Base-by-base conservation (phyloP, 164 flowering plant species). In the Houttuynia cordata region DNA sequence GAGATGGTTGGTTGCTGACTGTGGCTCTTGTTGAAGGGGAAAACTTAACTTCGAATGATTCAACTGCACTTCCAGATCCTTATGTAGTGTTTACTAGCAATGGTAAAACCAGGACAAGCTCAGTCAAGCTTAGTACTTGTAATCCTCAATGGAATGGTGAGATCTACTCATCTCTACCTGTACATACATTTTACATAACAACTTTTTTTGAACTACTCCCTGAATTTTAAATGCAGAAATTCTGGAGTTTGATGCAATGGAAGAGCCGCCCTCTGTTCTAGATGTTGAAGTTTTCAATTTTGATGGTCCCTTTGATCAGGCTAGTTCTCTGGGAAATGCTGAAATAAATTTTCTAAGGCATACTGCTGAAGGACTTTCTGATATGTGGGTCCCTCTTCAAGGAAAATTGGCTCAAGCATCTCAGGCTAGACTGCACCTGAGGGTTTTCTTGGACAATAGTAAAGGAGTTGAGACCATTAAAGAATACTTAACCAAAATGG, bases 1-100 rank as follows among this genome's bases (percentile, higher is more conserved):
- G 87, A 53, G 86, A 83, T 56, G 97, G 97, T 59, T 90, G 97
- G 97, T 75, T 85, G 65, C 83, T 90, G 21, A 87, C 97, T n/a
- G 85, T 85, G n/a, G 94, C 90, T 62, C 75, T 90, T 62, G 71
- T 87, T 62, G 90, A 89, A 73, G 97, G 91, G 54, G 67, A 53
- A 45, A 71, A 76, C 63, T 66, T 89, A 61, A 74, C 86, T 17
- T 74, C 83, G 17, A 54, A 78, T 52, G 87, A 75, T 58, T 24
- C 79, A 22, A 59, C 67, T 15, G 80, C 74, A 14, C 58, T 63
- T 19, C 71, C 82, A 49, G 90, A 85, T 64, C 95, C 92, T 9
- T 90, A 81, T 73, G 97, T 87, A 51, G 88, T 82, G 55, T 78
- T 87, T 34, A 79, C 92, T 13, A 87, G 95, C 74, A 83, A 87